Percentiles rank a stretch among this genome's conserved stretches.
These are phyloP conservation scores for Bremia lactucae DNA, from an alignment of 352 stramenopile species.

Conservation along the genomic window DNA sequence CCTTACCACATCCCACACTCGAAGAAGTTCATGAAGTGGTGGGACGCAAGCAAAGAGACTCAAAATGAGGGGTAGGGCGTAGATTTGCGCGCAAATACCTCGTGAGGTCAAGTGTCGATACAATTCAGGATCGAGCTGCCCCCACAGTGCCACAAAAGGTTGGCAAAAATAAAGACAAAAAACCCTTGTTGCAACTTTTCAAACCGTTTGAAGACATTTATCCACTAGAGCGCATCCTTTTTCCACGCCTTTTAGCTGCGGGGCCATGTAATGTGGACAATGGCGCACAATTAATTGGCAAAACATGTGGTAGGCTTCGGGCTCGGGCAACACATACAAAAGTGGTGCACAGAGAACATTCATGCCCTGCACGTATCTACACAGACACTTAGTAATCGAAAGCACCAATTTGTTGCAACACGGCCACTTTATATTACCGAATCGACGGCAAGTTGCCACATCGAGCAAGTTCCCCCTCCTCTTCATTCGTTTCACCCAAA, in stretches of 20 bases:
- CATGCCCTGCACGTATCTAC: slow-evolving; percentile 89
- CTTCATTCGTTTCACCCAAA: slow-evolving; percentile 5
- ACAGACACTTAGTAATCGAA: background rate
- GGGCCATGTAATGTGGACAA: slow-evolving; percentile 86
- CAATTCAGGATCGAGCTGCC: slow-evolving; percentile 67
- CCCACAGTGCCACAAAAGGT: background rate
- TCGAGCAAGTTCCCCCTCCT: slow-evolving; percentile 10
- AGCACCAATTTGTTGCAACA: background rate
- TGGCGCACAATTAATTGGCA: slow-evolving; percentile 78
- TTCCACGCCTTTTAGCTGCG: slow-evolving; percentile 74
- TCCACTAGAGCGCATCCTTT: slow-evolving; percentile 74
- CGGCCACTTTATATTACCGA: slow-evolving; percentile 11
- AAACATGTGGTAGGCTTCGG: slow-evolving; percentile 87
- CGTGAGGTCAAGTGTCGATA: slow-evolving; percentile 64
- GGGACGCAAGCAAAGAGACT: slow-evolving; percentile 87
- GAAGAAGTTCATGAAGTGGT: slow-evolving; percentile 77
- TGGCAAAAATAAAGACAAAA: background rate
- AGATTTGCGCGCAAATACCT: slow-evolving; percentile 79
- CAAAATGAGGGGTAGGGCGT: slow-evolving; percentile 80
- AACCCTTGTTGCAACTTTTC: background rate
- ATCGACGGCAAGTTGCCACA: slow-evolving; percentile 34
- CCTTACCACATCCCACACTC: slow-evolving; percentile 84
- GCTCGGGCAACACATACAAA: slow-evolving; percentile 87
- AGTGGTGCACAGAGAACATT: slow-evolving; percentile 85
- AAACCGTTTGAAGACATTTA: slow-evolving; percentile 63